Evolutionary conservation across 78 protist genomes (phyloP).

Genomic region (Chrysochromulina tobinii): DNA sequence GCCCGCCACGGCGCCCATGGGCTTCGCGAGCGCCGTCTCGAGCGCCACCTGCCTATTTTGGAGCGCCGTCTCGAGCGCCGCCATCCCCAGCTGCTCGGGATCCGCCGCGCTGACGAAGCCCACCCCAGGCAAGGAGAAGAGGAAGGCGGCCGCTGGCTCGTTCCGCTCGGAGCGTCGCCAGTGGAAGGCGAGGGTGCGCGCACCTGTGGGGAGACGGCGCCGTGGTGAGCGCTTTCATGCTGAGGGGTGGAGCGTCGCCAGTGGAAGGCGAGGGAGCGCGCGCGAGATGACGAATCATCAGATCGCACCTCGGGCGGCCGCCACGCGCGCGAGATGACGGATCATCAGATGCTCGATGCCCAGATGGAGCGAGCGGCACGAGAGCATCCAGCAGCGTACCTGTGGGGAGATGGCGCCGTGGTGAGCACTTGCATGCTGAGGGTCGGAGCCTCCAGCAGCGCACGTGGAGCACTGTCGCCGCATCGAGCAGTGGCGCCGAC

Average conservation of each 20-base stretch:
- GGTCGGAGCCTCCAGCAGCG: too few species aligned
- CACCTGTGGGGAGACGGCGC: too few species aligned
- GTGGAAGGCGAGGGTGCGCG: neutral
- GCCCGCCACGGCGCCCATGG: neutral
- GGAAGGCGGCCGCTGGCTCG: conserved; percentile 12
- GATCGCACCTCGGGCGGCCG: neutral
- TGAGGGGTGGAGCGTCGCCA: too few species aligned
- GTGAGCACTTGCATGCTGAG: too few species aligned
- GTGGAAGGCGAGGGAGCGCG: too few species aligned
- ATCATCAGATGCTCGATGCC: conserved; percentile 14
- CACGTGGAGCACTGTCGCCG: too few species aligned
- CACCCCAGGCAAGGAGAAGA: neutral
- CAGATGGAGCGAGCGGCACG: neutral
- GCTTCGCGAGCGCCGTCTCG: neutral
- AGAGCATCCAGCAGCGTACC: neutral
- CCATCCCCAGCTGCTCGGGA: neutral
- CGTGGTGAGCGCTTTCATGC: too few species aligned
- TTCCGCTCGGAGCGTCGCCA: neutral
- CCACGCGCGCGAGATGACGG: neutral
- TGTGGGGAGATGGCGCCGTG: neutral
- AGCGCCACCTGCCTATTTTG: too few species aligned
- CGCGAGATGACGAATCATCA: too few species aligned
- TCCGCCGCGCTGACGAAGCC: neutral
- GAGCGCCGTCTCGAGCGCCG: neutral
- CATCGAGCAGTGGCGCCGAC: too few species aligned